Conservation (phyloP, 768 basidiomycete species). For the Pholiota conissans region DNA sequence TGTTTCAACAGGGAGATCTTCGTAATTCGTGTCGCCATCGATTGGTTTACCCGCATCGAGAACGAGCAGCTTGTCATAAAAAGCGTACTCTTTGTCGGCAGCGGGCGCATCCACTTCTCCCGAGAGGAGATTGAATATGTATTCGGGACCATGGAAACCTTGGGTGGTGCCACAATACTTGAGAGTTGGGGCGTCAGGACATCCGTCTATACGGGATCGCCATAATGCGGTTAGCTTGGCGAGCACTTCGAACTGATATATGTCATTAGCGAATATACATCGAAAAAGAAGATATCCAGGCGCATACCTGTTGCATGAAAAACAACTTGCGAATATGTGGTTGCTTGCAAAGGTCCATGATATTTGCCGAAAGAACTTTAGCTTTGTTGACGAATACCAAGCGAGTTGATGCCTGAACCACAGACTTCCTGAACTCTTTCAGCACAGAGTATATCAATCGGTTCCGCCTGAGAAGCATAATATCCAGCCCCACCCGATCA, state of each 20-base stretch:
- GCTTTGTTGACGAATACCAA: conserved; percentile 45
- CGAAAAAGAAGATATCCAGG: not conserved
- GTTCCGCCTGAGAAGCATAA: conserved; percentile 33
- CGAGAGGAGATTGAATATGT: conserved; percentile 40
- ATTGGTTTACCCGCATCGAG: conserved; percentile 24
- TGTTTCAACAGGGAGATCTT: conserved; percentile 43
- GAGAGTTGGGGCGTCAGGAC: conserved; percentile 46
- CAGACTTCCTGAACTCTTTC: conserved; percentile 29
- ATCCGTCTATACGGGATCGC: conserved; percentile 48
- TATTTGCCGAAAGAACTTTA: conserved; percentile 35
- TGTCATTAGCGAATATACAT: not conserved
- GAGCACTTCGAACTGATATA: conserved; percentile 47
- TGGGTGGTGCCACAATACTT: conserved; percentile 31
- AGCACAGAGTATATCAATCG: conserved; percentile 33
- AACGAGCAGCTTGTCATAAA: conserved; percentile 47
- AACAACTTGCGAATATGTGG: conserved; percentile 48
- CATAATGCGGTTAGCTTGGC: conserved; percentile 46
- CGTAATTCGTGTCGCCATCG: conserved; percentile 21
- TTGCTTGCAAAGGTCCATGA: conserved; percentile 48
- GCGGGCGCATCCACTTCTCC: conserved; percentile 41
- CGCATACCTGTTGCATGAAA: conserved; percentile 51
- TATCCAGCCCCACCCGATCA: conserved; percentile 19
- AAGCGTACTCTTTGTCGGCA: conserved; percentile 37
- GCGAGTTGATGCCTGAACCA: conserved; percentile 21
- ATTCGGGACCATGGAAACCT: conserved; percentile 30